These are phyloP conservation scores for Xylariaceae sp. DNA, from an alignment of 2,329 filamentous ascomycete species.

Conservation along the genomic window DNA sequence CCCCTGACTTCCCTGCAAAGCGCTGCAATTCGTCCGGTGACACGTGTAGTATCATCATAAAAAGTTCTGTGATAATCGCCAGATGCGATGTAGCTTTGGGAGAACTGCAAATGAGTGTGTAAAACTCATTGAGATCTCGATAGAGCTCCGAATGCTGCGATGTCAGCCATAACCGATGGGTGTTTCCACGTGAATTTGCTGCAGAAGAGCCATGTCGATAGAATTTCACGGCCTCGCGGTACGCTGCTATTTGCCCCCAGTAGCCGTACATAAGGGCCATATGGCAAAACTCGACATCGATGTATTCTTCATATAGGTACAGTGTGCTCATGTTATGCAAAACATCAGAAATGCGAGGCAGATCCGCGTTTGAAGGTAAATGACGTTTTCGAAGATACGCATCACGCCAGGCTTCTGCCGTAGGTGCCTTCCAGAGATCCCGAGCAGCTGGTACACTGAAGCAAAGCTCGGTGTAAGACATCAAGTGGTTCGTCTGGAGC, in stretches of 20 bases:
- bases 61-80: constrained; percentile 19
- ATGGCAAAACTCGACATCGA: constrained; percentile 29
- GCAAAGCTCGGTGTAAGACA: constrained; percentile 21
- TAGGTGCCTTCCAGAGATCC: constrained; percentile 23
- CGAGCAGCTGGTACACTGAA: constrained; percentile 21
- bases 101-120: constrained; percentile 13
- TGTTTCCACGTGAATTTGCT: constrained; percentile 7
- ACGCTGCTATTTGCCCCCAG: constrained; percentile 28
- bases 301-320: constrained; percentile 16
- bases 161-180: constrained; percentile 25
- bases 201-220: constrained; percentile 11
- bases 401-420: constrained; percentile 21
- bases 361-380: constrained; percentile 6
- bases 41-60: constrained; percentile 25
- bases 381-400: constrained; percentile 18
- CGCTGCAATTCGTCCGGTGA: constrained; percentile 23
- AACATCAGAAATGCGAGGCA: constrained; percentile 21
- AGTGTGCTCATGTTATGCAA: constrained; percentile 16
- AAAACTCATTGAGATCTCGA: constrained; percentile 23
- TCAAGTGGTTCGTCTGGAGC: constrained; percentile 18
- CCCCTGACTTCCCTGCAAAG: constrained; percentile 24
- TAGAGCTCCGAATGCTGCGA: constrained; percentile 28
- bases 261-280: constrained; percentile 25
- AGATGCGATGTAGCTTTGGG: constrained; percentile 12
- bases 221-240: constrained; percentile 27